These are phyloP conservation scores for Lyophyllum semitale DNA, from an alignment of 768 basidiomycete genomes.

Conservation along the genomic window DNA sequence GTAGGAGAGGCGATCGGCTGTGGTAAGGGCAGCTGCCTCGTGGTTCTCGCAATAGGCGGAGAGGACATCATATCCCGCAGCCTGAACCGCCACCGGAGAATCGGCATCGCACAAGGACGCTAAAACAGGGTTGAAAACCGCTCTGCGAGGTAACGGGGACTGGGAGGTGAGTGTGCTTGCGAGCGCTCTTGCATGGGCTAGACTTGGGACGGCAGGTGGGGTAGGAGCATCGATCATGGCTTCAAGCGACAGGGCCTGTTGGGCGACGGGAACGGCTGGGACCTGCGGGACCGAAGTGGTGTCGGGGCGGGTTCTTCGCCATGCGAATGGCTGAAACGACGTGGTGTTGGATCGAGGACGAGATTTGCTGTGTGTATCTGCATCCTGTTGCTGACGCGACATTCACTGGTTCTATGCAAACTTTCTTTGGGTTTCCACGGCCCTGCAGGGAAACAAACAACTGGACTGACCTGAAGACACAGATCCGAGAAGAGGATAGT, in stretches of 20 bases:
- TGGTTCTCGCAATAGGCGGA: slow-evolving; percentile 68
- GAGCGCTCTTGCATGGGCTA: slow-evolving; percentile 63
- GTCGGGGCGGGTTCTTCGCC: slow-evolving; percentile 27
- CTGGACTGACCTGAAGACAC: slow-evolving; percentile 4
- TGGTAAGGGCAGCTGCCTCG: slow-evolving; percentile 45
- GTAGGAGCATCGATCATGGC: slow-evolving; percentile 44
- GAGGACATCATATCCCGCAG: slow-evolving; percentile 72
- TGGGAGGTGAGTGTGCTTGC: slow-evolving; percentile 48
- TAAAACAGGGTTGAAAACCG: slow-evolving; percentile 60
- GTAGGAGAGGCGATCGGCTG: slow-evolving; percentile 62
- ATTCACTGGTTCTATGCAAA: slow-evolving; percentile 19
- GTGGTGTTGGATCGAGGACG: slow-evolving; percentile 37
- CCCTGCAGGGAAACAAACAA: not conserved
- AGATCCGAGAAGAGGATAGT: not conserved
- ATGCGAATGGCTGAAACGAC: slow-evolving; percentile 30
- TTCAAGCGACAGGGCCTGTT: slow-evolving; percentile 35
- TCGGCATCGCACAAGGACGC: slow-evolving; percentile 56
- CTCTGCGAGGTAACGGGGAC: slow-evolving; percentile 57
- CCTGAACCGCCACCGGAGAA: slow-evolving; percentile 59
- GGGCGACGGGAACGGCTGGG: slow-evolving; percentile 21
- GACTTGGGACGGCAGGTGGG: slow-evolving; percentile 68
- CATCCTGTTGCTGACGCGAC: slow-evolving; percentile 29
- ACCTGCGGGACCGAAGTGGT: slow-evolving; percentile 11
- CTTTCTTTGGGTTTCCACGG: not conserved
- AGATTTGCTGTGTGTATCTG: slow-evolving; percentile 23